Percentiles rank a stretch among this genome's conserved stretches.
Evolutionary conservation across 2,329 filamentous ascomycete species (phyloP).

Genomic region (Exophiala bonariae): DNA sequence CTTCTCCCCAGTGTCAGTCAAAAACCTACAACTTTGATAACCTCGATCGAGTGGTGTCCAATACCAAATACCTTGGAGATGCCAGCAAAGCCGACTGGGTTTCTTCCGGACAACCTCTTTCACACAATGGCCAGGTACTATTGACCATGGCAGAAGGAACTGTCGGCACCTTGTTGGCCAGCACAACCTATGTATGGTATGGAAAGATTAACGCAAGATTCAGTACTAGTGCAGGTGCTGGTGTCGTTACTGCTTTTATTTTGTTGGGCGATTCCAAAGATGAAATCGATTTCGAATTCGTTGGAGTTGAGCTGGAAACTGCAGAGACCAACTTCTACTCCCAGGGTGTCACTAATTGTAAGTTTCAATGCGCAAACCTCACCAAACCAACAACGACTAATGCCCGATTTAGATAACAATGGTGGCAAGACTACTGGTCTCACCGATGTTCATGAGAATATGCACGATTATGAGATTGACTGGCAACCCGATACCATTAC

Average conservation of each 20-base stretch:
- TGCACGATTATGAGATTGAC: slow-evolving; percentile 88
- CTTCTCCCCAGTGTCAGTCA: slow-evolving; percentile 77
- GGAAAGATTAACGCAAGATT: slow-evolving; percentile 84
- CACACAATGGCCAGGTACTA: slow-evolving; percentile 67
- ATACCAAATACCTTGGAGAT: slow-evolving; percentile 85
- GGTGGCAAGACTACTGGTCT: slow-evolving; percentile 65
- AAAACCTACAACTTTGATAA: slow-evolving; percentile 72
- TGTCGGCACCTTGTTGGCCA: slow-evolving; percentile 82
- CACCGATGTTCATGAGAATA: slow-evolving; percentile 71
- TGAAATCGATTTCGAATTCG: slow-evolving; percentile 96
- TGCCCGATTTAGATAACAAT: slow-evolving; percentile 63
- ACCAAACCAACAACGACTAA: slow-evolving; percentile 6
- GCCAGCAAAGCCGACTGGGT: slow-evolving; percentile 82
- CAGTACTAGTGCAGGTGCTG: slow-evolving; percentile 78
- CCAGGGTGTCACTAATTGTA: slow-evolving; percentile 89
- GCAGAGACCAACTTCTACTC: slow-evolving; percentile 97
- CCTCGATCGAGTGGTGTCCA: slow-evolving; percentile 68
- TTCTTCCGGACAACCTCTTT: slow-evolving; percentile 71
- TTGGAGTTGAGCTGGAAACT: slow-evolving; percentile 73
- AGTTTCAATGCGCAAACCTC: slow-evolving; percentile 38
- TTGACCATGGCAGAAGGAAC: slow-evolving; percentile 87
- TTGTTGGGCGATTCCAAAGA: slow-evolving; percentile 94
- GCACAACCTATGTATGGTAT: slow-evolving; percentile 93
- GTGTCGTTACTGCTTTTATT: slow-evolving; percentile 98
- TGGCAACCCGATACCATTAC: slow-evolving; percentile 85